Base-by-base conservation (phyloP, 495 filamentous ascomycete species). In the Glonium stellatum region DNA sequence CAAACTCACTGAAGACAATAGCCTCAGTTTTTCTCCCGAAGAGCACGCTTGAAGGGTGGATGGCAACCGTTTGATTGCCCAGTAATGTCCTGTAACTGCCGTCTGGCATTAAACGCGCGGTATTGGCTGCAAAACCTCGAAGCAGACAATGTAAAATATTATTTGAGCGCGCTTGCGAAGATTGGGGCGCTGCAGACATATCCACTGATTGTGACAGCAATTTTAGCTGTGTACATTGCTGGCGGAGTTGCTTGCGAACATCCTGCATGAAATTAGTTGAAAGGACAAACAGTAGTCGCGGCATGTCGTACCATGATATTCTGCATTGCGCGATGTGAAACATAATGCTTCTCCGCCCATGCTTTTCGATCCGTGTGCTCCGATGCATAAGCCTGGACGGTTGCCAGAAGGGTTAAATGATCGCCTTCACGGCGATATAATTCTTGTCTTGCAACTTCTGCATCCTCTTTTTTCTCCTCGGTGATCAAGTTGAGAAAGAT, bases 1-100 rank as follows among this genome's bases (percentile, higher is more conserved):
- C 92, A 72, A 93, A 91, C 71, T 99, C 92, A 63, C 92, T 82
- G 67, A 92, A 99, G 84, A 97, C 85, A 65, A 99, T 93, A 0
- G 90, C 92, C 77, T 97, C 92, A 57, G 86, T 81, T 73, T 92
- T 96, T 73, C 85, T 83, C 9, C 92, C 89, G 67, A 89, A 89
- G 5, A 99, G 69, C 1, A 88, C 86, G 68, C 89, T 95, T 0
- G 84, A 85, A 0, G 95, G 95, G 69, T 99, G 95, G 25, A 99
- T 88, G 0, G 88, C 83, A 9, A 99, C 89, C 0, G 81, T 82
- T 57, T 97, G 89, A 60, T 90, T 90, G 1, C 90, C 91, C 2
- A 88, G 75, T 0, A 91, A 75, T 0, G 92, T 97, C 41, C 84
- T 82, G 61, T 96, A 98, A 68, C 85, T 89, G 8, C 87, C 85